These are phyloP conservation scores for Ephemerocybe angulata DNA, from an alignment of 768 basidiomycete species.

Conservation along the genomic window DNA sequence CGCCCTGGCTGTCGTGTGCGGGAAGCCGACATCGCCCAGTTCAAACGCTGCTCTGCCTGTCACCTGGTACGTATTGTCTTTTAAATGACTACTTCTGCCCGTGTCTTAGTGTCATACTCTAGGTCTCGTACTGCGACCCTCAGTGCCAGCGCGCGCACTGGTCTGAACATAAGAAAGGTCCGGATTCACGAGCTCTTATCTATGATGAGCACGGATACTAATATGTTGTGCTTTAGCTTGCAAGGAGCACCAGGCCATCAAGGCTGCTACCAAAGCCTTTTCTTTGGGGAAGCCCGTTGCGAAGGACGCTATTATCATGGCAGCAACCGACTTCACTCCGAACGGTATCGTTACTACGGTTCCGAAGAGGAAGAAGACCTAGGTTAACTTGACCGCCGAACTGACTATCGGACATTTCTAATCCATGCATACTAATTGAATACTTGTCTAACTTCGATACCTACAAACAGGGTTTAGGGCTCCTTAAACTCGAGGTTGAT, in stretches of 20 bases:
- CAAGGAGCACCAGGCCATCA: neutral
- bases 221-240: too few relatives aligned
- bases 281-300: neutral
- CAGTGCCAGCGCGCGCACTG: constrained; percentile 16
- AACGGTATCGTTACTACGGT: neutral
- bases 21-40: constrained; percentile 33
- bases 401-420: too few relatives aligned
- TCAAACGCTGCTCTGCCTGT: constrained; percentile 40
- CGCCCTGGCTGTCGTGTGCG: constrained; percentile 25
- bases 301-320: neutral
- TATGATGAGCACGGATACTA: too few relatives aligned
- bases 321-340: neutral
- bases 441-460: too few relatives aligned
- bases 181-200: too few relatives aligned
- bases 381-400: too few relatives aligned
- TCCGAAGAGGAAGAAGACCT: neutral
- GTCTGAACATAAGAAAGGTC: constrained; percentile 14
- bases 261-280: neutral
- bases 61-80: constrained; percentile 17
- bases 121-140: constrained; percentile 14
- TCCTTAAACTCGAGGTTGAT: too few relatives aligned
- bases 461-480: too few relatives aligned
- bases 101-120: neutral
- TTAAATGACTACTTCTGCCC: neutral
- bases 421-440: too few relatives aligned